A percentile compares a stretch with the other conserved stretches of the same genome.
Conservation (phyloP, 768 basidiomycete genomes). For the Boletus subcaerulescens region DNA sequence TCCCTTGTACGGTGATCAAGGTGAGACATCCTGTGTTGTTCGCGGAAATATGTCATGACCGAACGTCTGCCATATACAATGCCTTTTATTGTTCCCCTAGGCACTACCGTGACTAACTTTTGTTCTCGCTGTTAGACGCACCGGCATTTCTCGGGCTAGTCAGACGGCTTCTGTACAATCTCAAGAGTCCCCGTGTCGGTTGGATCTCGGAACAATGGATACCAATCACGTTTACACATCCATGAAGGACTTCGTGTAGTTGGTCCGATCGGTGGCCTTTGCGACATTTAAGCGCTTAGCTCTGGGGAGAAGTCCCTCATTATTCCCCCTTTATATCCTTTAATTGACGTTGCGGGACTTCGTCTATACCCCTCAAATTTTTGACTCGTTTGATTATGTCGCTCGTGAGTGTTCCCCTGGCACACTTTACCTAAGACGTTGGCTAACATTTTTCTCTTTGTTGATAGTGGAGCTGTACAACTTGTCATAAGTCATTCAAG, state of each 20-base stretch:
- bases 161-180: not conserved
- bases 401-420: constrained; percentile 14
- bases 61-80: constrained; percentile 2
- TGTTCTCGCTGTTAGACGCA: constrained; percentile 17
- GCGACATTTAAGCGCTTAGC: constrained; percentile 19
- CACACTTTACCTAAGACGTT: not conserved
- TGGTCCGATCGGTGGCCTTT: constrained; percentile 9
- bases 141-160: constrained; percentile 11
- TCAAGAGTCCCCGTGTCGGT: not conserved
- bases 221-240: constrained; percentile 2
- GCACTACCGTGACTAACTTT: constrained; percentile 15
- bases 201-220: constrained; percentile 23
- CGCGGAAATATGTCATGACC: constrained; percentile 8
- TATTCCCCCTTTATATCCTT: constrained; percentile 10
- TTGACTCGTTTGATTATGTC: constrained; percentile 17
- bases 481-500: constrained; percentile 49
- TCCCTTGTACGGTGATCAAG: constrained; percentile 26
- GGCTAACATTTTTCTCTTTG: not conserved
- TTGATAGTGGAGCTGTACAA: constrained; percentile 38
- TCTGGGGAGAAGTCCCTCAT: not conserved
- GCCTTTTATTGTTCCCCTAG: constrained; percentile 24
- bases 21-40: constrained; percentile 32
- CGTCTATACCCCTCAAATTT: constrained; percentile 32
- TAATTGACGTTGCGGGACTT: constrained; percentile 44
- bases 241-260: constrained; percentile 7